A percentile compares a stretch with the other conserved stretches of the same genome.
These are phyloP conservation scores for Microcyclospora tardicrescens DNA, from an alignment of 2,329 filamentous ascomycete genomes.

Conservation along the genomic window DNA sequence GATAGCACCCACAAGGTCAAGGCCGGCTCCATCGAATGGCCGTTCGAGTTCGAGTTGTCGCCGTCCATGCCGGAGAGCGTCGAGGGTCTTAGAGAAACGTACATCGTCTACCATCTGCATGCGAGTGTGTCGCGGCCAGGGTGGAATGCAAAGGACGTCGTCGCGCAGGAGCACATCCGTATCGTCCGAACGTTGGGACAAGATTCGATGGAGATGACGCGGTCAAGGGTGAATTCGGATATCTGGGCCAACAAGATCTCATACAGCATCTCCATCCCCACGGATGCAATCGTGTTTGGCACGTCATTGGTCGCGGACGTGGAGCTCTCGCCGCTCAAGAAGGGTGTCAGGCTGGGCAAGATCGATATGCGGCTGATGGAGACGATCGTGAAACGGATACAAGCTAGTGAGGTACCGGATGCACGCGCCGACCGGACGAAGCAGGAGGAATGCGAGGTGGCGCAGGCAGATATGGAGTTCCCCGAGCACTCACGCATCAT, in stretches of 20 bases:
- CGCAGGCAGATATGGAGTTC: constrained; percentile 26
- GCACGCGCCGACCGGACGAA: constrained; percentile 20
- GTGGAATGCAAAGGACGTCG: constrained; percentile 77
- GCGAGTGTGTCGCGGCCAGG: constrained; percentile 68
- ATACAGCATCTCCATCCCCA: constrained; percentile 85
- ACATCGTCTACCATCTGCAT: constrained; percentile 81
- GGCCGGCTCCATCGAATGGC: constrained; percentile 37
- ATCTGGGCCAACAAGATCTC: constrained; percentile 97
- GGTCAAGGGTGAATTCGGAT: constrained; percentile 57
- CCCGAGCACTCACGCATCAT: constrained; percentile 23
- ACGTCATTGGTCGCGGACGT: constrained; percentile 76
- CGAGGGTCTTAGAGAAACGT: constrained; percentile 75
- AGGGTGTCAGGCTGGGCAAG: constrained; percentile 74
- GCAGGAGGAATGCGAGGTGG: constrained; percentile 25
- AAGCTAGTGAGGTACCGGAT: constrained; percentile 21
- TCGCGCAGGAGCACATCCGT: constrained; percentile 54
- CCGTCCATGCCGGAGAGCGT: constrained; percentile 62
- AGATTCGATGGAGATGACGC: constrained; percentile 57
- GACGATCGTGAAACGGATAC: constrained; percentile 42
- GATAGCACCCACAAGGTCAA: constrained; percentile 38
- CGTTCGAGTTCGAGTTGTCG: constrained; percentile 36
- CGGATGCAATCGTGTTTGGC: constrained; percentile 88
- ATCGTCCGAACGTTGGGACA: constrained; percentile 36
- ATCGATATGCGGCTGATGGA: constrained; percentile 73
- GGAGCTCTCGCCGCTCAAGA: constrained; percentile 74